Conservation (phyloP, 176 grass and related monocot species). For the Cymbopogon citratus region DNA sequence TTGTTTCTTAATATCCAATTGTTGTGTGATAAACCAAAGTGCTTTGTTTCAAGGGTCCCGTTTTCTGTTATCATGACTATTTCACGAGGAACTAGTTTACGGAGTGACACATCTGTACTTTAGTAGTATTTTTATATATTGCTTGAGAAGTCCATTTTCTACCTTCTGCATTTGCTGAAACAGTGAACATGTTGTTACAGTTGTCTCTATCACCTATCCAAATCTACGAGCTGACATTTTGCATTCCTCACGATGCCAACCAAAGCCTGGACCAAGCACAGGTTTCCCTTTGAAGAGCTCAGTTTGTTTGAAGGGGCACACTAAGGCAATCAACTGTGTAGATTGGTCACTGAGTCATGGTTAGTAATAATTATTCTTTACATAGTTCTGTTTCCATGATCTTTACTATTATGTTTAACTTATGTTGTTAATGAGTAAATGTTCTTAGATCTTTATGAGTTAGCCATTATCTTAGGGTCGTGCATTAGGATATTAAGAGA, state of each 20-base stretch:
- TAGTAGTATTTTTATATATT: neutral
- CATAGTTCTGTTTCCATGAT: conserved; percentile 5
- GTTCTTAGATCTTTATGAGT: neutral
- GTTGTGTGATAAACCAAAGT: neutral
- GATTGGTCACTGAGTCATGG: conserved; percentile 75
- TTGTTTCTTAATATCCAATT: neutral
- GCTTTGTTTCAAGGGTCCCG: neutral
- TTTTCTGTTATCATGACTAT: neutral
- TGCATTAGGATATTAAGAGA: neutral
- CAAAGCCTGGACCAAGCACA: conserved; percentile 15
- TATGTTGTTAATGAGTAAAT: neutral
- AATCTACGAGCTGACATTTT: conserved; percentile 54
- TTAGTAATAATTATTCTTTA: conserved; percentile 37
- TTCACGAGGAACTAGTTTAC: neutral
- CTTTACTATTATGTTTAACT: neutral
- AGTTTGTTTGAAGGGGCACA: conserved; percentile 55
- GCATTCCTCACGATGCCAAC: conserved; percentile 37
- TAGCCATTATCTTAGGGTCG: neutral
- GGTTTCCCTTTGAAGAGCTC: conserved; percentile 40
- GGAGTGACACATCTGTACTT: neutral
- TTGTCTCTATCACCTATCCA: conserved; percentile 42
- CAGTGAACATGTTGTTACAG: conserved; percentile 31
- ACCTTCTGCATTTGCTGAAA: conserved; percentile 11
- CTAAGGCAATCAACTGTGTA: conserved; percentile 62
- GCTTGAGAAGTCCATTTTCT: neutral